Base-by-base conservation (phyloP, 768 basidiomycete genomes). In the Tylopilus cervinicoccineus region DNA sequence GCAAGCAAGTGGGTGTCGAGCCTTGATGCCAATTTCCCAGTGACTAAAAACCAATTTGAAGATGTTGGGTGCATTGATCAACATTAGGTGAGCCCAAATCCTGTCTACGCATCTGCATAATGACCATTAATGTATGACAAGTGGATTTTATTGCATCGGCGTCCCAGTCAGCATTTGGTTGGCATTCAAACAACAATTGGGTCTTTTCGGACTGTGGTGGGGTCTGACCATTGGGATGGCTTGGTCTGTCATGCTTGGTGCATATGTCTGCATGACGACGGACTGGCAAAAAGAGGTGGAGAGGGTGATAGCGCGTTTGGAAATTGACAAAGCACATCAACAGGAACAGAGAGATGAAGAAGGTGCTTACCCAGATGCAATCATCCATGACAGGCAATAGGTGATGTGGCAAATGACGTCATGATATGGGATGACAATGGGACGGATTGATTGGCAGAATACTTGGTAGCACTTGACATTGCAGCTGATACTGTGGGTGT, bases 161-260 rank as follows among this genome's bases (percentile, higher is more conserved):
- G 83, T 93, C 47, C 92, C 92, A 0, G 72, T 90, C 45, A 93
- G 90, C 2, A 68, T 92, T 29, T 88, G 78, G 71, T 78, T 94
- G 9, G 76, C 87, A 1, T 92, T 93, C 71, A 70, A 72, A 50
- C 66, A 61, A 6, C 62, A 76, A 40, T 74, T 83, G 65, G 77
- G 76, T 2, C 72, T 96, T 22, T 73, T 76, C 27, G 93, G 93
- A 0, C 72, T 96, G 6, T 96, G 93, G 93, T 74, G 85, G 42
- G 93, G 93, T 16, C 70, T 94, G n/a, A 86, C 85, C 0, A 60
- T 83, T 12, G 63, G 65, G 12, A 62, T 62, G 60, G 10, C 27
- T 23, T 59, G 53, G 59, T 45, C 58, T n/a, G 36, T 43, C 4
- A 17, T 50, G 3, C 1, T 58, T 4, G 51, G 43, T 4, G 27